Base-by-base conservation (phyloP, 768 basidiomycete species). In the Gloeostereum incarnatum region DNA sequence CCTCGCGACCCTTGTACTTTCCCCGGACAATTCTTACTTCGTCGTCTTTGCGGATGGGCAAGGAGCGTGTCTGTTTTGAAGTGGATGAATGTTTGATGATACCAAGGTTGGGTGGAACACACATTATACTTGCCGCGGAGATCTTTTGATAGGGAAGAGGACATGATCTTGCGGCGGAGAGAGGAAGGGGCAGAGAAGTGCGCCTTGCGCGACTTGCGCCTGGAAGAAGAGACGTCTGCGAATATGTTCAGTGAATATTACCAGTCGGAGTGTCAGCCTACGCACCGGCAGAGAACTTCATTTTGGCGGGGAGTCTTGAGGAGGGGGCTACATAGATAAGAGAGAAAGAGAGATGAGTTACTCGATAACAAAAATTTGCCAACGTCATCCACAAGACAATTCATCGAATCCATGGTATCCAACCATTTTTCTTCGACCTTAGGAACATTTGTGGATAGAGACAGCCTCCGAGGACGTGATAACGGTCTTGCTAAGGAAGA, bases 1-100 rank as follows among this genome's bases (percentile, higher is more conserved):
- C 94, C 73, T 99, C 94, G 57, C 92, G 79, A 36, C 96, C 94
- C 75, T 96, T 96, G 78, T 96, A 92, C 63, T 94, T 93, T 40
- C 94, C 94, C 48, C 94, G 78, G 44, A 97, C 88, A 53, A 99
- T 91, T 57, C 84, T 72, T 48, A 98, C 94, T 67, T 98, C 94
- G 61, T 99, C 94, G 53, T 97, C 94, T 63, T 97, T 97, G 57
- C 96, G 86, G 55, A 98, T 78, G 40, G 96, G 91, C 44, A 97
- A 66, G 42, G 93, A 89, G 49, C 92, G 92, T 50, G 79, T 66
- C 91, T 94, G 38, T 4, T 31, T 22, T 20, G 25, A 22, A 48
- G 27, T 45, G 33, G 30, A 37, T 29, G 17, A 29, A 16, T 22
- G 31, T 4, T 8, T 29, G 20, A 26, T 17, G 20, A 14, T 21